Base-by-base conservation (phyloP, 768 basidiomycete genomes). In the Boletus sensibilis region DNA sequence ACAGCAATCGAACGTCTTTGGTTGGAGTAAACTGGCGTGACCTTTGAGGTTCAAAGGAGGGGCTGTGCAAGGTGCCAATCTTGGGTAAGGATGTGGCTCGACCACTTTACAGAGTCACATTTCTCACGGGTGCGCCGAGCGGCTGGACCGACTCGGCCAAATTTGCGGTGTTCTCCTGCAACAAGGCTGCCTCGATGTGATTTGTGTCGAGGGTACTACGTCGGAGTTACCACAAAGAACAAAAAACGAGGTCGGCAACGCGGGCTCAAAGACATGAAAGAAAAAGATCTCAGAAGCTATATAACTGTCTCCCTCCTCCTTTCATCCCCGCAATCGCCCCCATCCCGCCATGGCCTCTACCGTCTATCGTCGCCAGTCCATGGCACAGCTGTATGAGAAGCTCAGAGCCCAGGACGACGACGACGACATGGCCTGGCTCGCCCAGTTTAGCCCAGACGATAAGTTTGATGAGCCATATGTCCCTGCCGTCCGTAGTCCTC, bases 241-340 rank as follows among this genome's bases (percentile, higher is more conserved):
- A 71, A 73, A 73, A 67, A 72, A 73, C 72, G 72, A 70, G 70
- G 68, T 73, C 72, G 72, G 71, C 72, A 73, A 70, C 70, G 69
- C 58, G 65, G 70, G 68, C 53, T 62, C 64, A 70, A 66, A 73
- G 68, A 67, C 71, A 72, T 72, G 71, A 73, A 72, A 72, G 71
- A 72, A 73, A 72, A 44, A 60, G 61, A 70, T 65, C 48, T 53
- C 58, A 53, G 52, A 63, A 55, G 38, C 66, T 72, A 72, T 72
- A 70, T 72, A 74, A 64, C 58, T 44, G 38, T 57, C 51, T 18
- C 45, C 51, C 25, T 61, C 50, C 21, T 25, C 53, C 60, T 61
- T 64, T 60, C 55, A 61, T 64, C 44, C 55, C 60, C 61, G 39
- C 41, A 52, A 58, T 55, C 49, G 41, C 50, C 43, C 48, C 48